phyloP scores from a whole-genome alignment of 2,329 filamentous ascomycete species.

The Fusarium denticulatum region DNA sequence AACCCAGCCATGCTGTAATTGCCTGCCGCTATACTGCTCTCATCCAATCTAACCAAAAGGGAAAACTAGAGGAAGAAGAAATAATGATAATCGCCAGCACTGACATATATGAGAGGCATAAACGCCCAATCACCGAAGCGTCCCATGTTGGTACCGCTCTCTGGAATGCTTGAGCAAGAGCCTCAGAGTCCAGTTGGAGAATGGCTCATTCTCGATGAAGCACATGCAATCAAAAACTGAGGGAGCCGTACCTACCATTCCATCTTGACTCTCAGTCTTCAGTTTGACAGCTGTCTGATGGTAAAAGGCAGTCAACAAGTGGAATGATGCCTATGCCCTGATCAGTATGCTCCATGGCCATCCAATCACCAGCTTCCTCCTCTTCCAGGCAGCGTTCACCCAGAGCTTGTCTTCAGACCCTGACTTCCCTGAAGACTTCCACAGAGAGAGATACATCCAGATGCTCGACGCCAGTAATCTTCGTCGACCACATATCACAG shows the following conservation, averaged over 20 bases:
- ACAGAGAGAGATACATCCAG: background rate
- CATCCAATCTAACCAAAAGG: background rate
- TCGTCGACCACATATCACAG: background rate
- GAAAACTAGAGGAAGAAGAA: background rate
- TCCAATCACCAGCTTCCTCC: background rate
- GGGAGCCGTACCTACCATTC: background rate
- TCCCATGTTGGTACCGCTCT: background rate
- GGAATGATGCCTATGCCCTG: background rate
- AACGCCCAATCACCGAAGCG: background rate
- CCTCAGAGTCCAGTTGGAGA: background rate
- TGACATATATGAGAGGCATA: background rate
- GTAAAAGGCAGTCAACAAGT: background rate
- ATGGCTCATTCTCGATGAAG: background rate
- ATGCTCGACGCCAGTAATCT: background rate
- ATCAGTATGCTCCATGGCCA: background rate
- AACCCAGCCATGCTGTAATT: too few relatives aligned
- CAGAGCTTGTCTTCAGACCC: background rate
- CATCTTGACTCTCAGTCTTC: background rate
- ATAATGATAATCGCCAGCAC: background rate
- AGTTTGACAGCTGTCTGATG: background rate
- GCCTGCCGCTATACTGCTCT: background rate
- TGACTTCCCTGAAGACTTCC: background rate
- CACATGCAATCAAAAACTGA: background rate
- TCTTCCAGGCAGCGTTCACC: background rate
- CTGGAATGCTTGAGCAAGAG: background rate